Conservation (phyloP, 1,284 basidiomycete genomes). For the Phaffia rhodozyma region DNA sequence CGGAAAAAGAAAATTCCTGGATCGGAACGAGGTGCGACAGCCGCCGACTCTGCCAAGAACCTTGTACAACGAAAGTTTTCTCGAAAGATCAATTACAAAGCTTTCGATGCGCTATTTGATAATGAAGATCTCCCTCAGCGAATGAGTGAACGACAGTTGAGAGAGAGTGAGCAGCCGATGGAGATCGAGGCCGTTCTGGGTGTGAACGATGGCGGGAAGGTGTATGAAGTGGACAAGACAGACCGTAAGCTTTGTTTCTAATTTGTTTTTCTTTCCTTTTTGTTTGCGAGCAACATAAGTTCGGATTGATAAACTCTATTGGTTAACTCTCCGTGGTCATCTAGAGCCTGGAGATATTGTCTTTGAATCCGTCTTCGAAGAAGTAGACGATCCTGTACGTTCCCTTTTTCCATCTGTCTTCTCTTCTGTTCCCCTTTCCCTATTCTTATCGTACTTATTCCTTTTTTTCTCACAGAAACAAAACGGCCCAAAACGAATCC, state of each 20-base stretch:
- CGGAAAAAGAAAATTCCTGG: conserved; percentile 39
- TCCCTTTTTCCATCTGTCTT: not conserved
- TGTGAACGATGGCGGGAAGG: not conserved
- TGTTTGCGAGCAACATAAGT: not conserved
- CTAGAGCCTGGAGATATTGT: conserved; percentile 33
- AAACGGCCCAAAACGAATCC: not conserved
- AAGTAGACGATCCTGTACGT: conserved; percentile 37
- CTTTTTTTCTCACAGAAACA: not conserved
- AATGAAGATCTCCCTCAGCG: conserved; percentile 22
- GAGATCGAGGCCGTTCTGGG: not conserved
- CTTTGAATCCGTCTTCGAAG: conserved; percentile 45
- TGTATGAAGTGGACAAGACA: conserved; percentile 1
- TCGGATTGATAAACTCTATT: no score
- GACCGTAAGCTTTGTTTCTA: not conserved
- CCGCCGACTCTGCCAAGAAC: conserved; percentile 65
- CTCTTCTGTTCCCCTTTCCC: not conserved
- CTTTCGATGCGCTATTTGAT: conserved; percentile 61
- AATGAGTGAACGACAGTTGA: conserved; percentile 11
- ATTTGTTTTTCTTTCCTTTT: not conserved
- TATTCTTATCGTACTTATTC: not conserved
- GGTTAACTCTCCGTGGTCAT: not conserved
- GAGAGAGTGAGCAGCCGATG: conserved; percentile 3
- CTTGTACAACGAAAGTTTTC: conserved; percentile 68
- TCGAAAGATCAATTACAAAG: conserved; percentile 80
- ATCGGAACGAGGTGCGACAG: conserved; percentile 56